Evolutionary conservation across 371 early-diverging fungal genomes (phyloP).

Genomic region (Rhizomucor miehei): DNA sequence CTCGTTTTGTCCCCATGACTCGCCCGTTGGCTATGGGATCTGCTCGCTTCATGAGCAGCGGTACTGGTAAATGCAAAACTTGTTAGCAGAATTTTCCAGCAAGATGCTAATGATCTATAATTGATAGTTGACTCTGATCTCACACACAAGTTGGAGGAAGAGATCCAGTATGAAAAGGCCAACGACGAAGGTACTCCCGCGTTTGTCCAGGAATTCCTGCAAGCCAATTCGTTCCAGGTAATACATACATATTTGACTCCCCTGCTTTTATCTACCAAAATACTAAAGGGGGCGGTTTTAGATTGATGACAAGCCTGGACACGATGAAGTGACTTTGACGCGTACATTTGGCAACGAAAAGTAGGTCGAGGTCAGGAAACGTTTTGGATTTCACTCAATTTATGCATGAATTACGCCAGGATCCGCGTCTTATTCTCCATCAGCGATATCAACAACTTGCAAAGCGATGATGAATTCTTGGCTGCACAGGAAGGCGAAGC

Average conservation of each 20-base stretch:
- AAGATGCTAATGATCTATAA: neutral
- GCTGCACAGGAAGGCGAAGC: conserved; percentile 52
- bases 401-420: conserved; percentile 27
- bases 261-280: neutral
- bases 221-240: conserved; percentile 77
- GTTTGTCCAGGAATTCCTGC: conserved; percentile 76
- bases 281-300: conserved; percentile 14
- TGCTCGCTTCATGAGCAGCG: conserved; percentile 24
- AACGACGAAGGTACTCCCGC: conserved; percentile 63
- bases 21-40: conserved; percentile 11
- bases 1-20: conserved; percentile 26
- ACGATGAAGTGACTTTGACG: conserved; percentile 77
- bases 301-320: conserved; percentile 79
- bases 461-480: conserved; percentile 54
- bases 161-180: conserved; percentile 81
- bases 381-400: neutral
- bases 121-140: conserved; percentile 65
- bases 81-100: neutral
- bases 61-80: conserved; percentile 24
- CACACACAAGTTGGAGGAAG: conserved; percentile 68
- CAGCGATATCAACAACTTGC: conserved; percentile 74
- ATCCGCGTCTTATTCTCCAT: conserved; percentile 85
- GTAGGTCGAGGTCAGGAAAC: conserved; percentile 37
- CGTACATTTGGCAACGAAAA: conserved; percentile 91
- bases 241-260: neutral